A percentile compares a stretch with the other conserved stretches of the same genome.
These are phyloP conservation scores for Starmerella etchellsii DNA, from an alignment of 805 yeast species.

Conservation along the genomic window DNA sequence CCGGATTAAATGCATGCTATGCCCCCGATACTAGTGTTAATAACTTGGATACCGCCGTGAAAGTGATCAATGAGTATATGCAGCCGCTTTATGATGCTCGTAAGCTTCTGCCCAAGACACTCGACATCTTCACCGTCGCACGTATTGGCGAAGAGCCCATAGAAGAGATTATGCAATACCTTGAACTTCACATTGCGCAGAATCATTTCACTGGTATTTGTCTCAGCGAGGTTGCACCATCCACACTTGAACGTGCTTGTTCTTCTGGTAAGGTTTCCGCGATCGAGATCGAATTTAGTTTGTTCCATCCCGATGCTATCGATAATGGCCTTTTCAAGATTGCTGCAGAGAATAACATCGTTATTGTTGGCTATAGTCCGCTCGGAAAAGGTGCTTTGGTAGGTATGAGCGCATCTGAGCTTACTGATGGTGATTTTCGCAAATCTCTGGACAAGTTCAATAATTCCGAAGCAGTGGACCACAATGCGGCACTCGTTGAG, in stretches of 20 bases:
- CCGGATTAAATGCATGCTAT: constrained; percentile 36
- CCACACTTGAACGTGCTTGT: constrained; percentile 47
- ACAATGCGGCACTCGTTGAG: constrained; percentile 41
- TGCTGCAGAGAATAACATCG: constrained; percentile 45
- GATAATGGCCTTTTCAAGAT: constrained; percentile 50
- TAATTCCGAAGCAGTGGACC: constrained; percentile 38
- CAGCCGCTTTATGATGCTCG: constrained; percentile 20
- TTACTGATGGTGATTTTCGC: constrained; percentile 48
- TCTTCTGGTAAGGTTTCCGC: constrained; percentile 44
- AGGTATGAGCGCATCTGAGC: constrained; percentile 38
- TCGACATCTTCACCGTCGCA: constrained; percentile 60
- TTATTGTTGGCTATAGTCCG: constrained; percentile 74
- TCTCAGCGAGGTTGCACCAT: constrained; percentile 56
- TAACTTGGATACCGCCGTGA: constrained; percentile 37
- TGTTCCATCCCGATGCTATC: constrained; percentile 51
- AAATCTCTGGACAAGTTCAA: constrained; percentile 42
- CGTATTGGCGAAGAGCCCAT: constrained; percentile 47
- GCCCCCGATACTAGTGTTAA: constrained; percentile 41
- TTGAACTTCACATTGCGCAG: constrained; percentile 34
- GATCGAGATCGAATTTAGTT: constrained; percentile 69
- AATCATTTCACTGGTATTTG: constrained; percentile 34
- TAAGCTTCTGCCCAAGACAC: constrained; percentile 14
- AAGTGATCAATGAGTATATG: constrained; percentile 25
- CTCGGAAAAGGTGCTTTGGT: constrained; percentile 67
- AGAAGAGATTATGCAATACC: constrained; percentile 44